Evolutionary conservation across 2,329 filamentous ascomycete species (phyloP).

Genomic region (Aspergillus persii): DNA sequence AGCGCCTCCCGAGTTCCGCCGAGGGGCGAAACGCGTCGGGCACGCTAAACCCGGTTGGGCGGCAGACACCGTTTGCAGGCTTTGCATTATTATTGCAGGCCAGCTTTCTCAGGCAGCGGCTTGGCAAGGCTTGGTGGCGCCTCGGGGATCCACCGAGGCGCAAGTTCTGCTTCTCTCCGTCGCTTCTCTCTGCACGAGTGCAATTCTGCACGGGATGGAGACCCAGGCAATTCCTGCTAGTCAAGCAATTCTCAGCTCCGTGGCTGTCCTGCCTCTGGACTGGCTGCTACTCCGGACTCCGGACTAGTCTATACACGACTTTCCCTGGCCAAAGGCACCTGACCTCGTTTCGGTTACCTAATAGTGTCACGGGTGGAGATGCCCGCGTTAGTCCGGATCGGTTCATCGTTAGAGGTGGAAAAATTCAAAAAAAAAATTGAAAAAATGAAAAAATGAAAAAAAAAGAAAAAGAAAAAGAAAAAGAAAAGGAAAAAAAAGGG

Average conservation of each 20-base stretch:
- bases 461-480: not conserved
- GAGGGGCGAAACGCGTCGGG: too few species aligned
- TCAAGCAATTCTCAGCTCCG: too few species aligned
- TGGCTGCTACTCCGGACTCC: too few species aligned
- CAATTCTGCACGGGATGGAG: too few species aligned
- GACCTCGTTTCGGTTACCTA: not conserved
- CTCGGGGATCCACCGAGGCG: not conserved
- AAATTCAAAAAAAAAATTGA: not conserved
- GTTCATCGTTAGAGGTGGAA: not conserved
- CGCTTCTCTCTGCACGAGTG: too few species aligned
- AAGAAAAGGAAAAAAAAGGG: not conserved
- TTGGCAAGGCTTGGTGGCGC: not conserved
- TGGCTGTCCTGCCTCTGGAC: too few species aligned
- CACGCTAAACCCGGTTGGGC: too few species aligned
- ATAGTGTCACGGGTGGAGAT: not conserved
- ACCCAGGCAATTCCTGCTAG: too few species aligned
- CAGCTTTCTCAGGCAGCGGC: not conserved
- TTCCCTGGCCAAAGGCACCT: too few species aligned
- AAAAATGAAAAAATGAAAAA: slow-evolving; percentile 10
- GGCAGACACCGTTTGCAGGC: not conserved
- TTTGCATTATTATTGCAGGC: too few species aligned
- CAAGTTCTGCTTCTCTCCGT: not conserved
- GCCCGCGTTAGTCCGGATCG: not conserved
- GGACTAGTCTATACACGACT: too few species aligned
- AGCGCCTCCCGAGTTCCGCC: too few species aligned